Evolutionary conservation across 495 filamentous ascomycete species (phyloP).

Genomic region (Chaetomidium leptoderma): DNA sequence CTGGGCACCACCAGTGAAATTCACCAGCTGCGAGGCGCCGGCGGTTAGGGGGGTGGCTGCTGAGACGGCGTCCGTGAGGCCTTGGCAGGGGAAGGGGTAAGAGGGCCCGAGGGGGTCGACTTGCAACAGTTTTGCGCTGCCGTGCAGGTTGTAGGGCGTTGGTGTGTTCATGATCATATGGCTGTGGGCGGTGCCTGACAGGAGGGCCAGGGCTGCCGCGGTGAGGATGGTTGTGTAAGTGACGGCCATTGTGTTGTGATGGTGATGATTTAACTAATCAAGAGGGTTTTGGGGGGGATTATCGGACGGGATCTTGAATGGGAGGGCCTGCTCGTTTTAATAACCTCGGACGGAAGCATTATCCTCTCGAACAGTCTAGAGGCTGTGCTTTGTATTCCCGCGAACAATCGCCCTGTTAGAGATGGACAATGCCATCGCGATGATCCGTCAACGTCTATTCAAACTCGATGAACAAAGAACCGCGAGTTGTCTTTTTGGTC

Average conservation of each 20-base stretch:
- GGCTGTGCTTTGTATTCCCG: too few relatives aligned
- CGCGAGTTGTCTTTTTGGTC: not conserved
- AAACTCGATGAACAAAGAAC: too few relatives aligned
- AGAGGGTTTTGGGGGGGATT: not conserved
- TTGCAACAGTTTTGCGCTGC: constrained; percentile 24
- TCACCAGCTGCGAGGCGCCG: constrained; percentile 50
- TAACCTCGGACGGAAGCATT: too few relatives aligned
- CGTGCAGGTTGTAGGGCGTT: constrained; percentile 37
- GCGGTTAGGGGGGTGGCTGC: constrained; percentile 33
- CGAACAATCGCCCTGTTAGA: not conserved
- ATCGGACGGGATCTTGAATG: too few relatives aligned
- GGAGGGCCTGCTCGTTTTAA: not conserved
- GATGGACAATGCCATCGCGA: not conserved
- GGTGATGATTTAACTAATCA: not conserved
- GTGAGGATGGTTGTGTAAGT: not conserved
- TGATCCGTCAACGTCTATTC: not conserved
- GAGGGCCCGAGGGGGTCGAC: constrained; percentile 45
- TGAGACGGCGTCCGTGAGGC: constrained; percentile 35
- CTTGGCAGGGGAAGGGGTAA: constrained; percentile 79
- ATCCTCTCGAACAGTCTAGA: too few relatives aligned
- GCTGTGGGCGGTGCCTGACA: constrained; percentile 7
- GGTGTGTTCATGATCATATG: constrained; percentile 30
- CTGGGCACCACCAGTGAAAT: constrained; percentile 58
- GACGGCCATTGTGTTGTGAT: not conserved
- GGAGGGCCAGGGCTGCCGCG: constrained; percentile 10